These are phyloP conservation scores for Lichtheimia corymbifera DNA, from an alignment of 371 early-diverging fungal species.

Conservation along the genomic window DNA sequence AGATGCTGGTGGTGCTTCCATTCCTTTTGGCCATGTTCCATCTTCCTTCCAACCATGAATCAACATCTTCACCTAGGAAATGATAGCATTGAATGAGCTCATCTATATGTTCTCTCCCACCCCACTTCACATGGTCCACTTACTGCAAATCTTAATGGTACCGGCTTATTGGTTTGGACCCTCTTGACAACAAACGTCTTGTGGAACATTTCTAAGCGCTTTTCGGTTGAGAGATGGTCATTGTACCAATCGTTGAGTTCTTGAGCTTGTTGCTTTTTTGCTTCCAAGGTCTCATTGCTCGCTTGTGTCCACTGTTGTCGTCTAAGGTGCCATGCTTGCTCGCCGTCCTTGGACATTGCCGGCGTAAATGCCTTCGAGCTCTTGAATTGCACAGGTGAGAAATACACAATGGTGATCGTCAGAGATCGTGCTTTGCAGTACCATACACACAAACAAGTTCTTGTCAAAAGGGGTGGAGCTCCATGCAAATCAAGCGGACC, in stretches of 20 bases:
- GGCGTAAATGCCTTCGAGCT: not conserved
- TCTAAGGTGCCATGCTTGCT: slow-evolving; percentile 2
- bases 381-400: no score
- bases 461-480: no score
- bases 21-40: slow-evolving; percentile 15
- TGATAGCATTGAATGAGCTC: not conserved
- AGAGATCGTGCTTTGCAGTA: no score
- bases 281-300: not conserved
- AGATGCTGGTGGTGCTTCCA: slow-evolving; percentile 8
- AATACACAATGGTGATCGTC: no score
- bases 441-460: no score
- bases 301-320: slow-evolving; percentile 4
- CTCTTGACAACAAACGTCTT: not conserved
- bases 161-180: slow-evolving; percentile 1
- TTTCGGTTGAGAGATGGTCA: not conserved
- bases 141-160: slow-evolving; percentile 13
- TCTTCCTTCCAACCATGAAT: slow-evolving; percentile 15
- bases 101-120: no score
- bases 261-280: not conserved
- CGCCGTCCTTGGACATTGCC: not conserved
- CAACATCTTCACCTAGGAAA: slow-evolving; percentile 8
- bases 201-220: not conserved
- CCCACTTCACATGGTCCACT: not conserved
- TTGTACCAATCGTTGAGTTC: slow-evolving; percentile 1
- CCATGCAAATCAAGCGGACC: no score